Conservation (phyloP, 495 filamentous ascomycete species). For the Rhypophila decipiens region DNA sequence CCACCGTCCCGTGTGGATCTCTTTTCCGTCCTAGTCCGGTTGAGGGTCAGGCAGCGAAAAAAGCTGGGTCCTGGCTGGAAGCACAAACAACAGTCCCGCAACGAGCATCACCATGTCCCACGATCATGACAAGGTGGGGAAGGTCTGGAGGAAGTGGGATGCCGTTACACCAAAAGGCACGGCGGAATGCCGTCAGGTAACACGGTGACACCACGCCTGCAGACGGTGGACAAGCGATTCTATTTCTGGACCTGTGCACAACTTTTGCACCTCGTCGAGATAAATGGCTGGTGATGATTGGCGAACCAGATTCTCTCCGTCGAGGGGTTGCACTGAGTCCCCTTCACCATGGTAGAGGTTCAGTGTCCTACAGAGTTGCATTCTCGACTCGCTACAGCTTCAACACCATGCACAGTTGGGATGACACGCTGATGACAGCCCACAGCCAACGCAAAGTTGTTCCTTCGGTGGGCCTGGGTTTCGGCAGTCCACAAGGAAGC, state of each 20-base stretch:
- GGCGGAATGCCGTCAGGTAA: conserved; percentile 5
- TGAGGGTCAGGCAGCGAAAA: no score
- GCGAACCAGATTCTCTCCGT: conserved; percentile 1
- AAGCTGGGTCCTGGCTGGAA: no score
- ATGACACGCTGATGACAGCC: neutral
- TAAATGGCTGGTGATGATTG: conserved; percentile 5
- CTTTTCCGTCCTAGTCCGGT: no score
- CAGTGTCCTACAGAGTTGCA: neutral
- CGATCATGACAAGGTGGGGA: no score
- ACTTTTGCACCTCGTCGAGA: conserved; percentile 6
- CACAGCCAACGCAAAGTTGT: no score
- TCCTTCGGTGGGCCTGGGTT: no score
- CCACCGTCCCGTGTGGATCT: no score
- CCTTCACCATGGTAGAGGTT: conserved; percentile 8
- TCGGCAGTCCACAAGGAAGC: neutral
- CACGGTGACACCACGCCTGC: conserved; percentile 13
- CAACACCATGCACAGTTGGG: neutral
- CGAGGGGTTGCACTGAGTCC: conserved; percentile 16
- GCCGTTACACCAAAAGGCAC: conserved; percentile 11
- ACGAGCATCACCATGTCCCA: no score
- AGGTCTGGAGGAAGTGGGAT: conserved; percentile 6
- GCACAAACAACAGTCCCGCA: no score
- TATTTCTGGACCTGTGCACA: conserved; percentile 19
- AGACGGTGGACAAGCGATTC: conserved; percentile 4
- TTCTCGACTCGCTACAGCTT: neutral